Percentiles rank a stretch among this genome's conserved stretches.
Evolutionary conservation across 441 rosid genomes (phyloP).

Genomic region (Flueggea neowawraea): DNA sequence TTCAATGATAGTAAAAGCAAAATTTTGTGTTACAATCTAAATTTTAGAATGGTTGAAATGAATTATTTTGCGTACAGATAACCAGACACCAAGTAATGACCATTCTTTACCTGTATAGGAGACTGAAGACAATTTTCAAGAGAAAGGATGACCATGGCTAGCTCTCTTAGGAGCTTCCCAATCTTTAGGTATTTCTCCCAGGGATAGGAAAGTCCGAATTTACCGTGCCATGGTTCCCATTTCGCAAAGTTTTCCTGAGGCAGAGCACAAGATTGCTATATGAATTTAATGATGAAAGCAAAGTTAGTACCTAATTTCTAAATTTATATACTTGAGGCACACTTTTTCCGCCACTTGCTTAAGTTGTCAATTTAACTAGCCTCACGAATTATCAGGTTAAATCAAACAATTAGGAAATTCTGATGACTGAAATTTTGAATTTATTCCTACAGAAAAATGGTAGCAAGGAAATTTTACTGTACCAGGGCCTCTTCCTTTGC

Average conservation of each 20-base stretch:
- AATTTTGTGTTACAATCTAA: too few species aligned
- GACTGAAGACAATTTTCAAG: slow-evolving; percentile 35
- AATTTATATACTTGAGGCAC: too few species aligned
- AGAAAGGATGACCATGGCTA: slow-evolving; percentile 40
- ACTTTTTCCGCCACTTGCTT: too few species aligned
- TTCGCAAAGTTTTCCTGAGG: slow-evolving; percentile 58
- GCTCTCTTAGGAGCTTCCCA: slow-evolving; percentile 49
- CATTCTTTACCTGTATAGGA: slow-evolving; percentile 30
- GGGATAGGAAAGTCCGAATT: slow-evolving; percentile 50
- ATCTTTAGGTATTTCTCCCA: slow-evolving; percentile 52
- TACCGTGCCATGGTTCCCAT: slow-evolving; percentile 85
- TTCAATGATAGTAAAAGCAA: too few species aligned
- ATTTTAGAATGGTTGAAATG: too few species aligned
- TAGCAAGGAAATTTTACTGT: neutral
- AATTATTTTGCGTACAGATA: too few species aligned
- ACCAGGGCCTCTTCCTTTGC: slow-evolving; percentile 80
- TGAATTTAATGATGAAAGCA: neutral
- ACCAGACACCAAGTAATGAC: too few species aligned
- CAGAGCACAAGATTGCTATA: neutral
- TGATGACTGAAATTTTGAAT: too few species aligned
- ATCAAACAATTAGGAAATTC: too few species aligned
- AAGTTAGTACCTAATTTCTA: neutral
- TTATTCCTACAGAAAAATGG: too few species aligned
- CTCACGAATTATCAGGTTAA: too few species aligned
- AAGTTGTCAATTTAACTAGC: too few species aligned